These are phyloP conservation scores for Cladophialophora immunda DNA, from an alignment of 2,329 filamentous ascomycete genomes.

Conservation along the genomic window DNA sequence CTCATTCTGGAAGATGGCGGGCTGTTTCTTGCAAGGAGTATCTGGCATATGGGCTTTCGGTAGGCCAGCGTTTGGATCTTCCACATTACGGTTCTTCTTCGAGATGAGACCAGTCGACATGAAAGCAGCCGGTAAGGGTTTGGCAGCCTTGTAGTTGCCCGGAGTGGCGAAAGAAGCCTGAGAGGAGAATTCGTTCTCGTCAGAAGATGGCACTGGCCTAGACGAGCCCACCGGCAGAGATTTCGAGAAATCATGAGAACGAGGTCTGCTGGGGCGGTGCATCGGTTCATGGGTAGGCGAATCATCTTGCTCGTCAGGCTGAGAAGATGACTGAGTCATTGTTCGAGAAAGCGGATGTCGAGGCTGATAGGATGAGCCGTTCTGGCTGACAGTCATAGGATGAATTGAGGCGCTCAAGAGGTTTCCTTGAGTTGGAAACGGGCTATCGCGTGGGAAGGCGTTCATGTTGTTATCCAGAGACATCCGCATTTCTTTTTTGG, in stretches of 20 bases:
- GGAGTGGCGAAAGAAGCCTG: constrained; percentile 74
- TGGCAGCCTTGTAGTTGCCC: constrained; percentile 77
- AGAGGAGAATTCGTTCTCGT: constrained; percentile 45
- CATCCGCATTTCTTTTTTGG: constrained; percentile 72
- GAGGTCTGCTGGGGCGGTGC: constrained; percentile 57
- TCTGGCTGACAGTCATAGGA: constrained; percentile 52
- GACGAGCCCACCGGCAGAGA: constrained; percentile 75
- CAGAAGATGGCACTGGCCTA: constrained; percentile 57
- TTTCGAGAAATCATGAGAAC: constrained; percentile 61
- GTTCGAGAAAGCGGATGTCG: constrained; percentile 86
- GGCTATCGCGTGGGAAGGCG: constrained; percentile 69
- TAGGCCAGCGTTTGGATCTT: constrained; percentile 66
- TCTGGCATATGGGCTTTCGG: constrained; percentile 81
- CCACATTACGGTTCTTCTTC: constrained; percentile 86
- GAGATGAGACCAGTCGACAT: constrained; percentile 95
- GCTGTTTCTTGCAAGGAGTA: constrained; percentile 91
- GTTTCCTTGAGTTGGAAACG: constrained; percentile 66
- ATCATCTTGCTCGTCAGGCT: constrained; percentile 78
- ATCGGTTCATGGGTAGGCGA: constrained; percentile 70
- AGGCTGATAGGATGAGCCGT: constrained; percentile 47
- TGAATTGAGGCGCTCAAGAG: constrained; percentile 65
- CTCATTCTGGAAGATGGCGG: constrained; percentile 73
- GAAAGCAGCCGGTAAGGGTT: constrained; percentile 82
- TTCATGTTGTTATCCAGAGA: constrained; percentile 82
- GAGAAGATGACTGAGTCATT: constrained; percentile 85